Base-by-base conservation (phyloP, 495 filamentous ascomycete species). In the Penicillium daleae region DNA sequence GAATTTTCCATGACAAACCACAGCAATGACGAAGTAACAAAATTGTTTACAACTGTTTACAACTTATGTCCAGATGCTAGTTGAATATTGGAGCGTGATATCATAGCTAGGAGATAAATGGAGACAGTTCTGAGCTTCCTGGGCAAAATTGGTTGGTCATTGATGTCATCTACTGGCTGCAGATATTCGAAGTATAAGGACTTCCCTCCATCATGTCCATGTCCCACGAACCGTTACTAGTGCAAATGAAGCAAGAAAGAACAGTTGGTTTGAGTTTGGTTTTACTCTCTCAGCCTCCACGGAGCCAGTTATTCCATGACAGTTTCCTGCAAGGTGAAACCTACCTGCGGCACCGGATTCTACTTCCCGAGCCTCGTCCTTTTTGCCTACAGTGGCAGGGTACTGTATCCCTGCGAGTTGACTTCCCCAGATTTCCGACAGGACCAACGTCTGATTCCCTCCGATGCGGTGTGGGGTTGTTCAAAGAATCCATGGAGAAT, bases 291-390 rank as follows among this genome's bases (percentile, higher is more conserved):
- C 6, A 21, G 42, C 10, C 19, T 24, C 21, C 8, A 12, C 3
- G 9, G 21, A 24, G 19, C 19, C 19, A 2, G 19, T 10, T 22
- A 22, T 46, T 12, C 12, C 13, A 39, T 7, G 32, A 9, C 10
- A 33, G 8, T 7, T 44, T 44, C 33, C 21, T 39, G 54, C 27
- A 57, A 48, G 40, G n/a, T 48, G 24, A 57, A 24, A 17, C 33
- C 22, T 50, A 29, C 4, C 1, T 39, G 40, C 27, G 48, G 46
- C 48, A 27, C 19, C 60, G 64, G 64, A 59, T 62, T 63, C 56
- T 53, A 24, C 24, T 62, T 66, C 50, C 64, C 56, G 60, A 66
- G 10, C 44, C 39, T 10, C 27, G 33, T n/a, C 46, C n/a, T 42
- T 42, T 42, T 42, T 42, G n/a, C n/a, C 29, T 31, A 31, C 17